Base-by-base conservation (phyloP, 2,329 filamentous ascomycete genomes). In the Ophiobolus disseminans region DNA sequence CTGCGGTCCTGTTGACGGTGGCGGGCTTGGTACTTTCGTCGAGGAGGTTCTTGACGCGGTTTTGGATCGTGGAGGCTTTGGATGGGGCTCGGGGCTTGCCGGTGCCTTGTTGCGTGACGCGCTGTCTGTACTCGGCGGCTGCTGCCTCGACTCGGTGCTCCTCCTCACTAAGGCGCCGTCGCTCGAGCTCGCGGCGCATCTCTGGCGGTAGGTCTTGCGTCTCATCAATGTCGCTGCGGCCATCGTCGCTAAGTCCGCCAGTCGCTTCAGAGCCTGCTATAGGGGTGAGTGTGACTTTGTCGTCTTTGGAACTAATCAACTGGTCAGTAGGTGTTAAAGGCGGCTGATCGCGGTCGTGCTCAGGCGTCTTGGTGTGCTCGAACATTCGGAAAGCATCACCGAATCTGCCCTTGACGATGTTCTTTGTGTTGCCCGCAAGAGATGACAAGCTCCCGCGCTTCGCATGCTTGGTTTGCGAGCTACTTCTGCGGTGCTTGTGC, bases 381-480 rank as follows among this genome's bases (percentile, higher is more conserved):
- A 97, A 97, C 5, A 89, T 84, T 66, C 93, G 91, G 76, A 97
- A 97, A 3, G 93, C 92, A 63, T 97, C 92, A 0, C 92, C 91
- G 70, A 97, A 97, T 60, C 88, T 91, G 19, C 91, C 90, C 4
- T 86, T 87, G n/a, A 97, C 79, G 28, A 96, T 85, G 48, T 85
- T 90, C 73, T 94, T 96, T 20, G 88, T 89, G 30, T 85, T 86
- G 5, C 88, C 85, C 0, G 87, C 86, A 45, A 88, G 81, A 1
- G 81, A 83, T 10, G 83, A 82, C 55, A 96, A 74, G 70, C 90
- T 94, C 1, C 86, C 81, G 9, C 89, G 83, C 70, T 96, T 96
- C 19, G 76, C 72, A 57, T 87, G 83, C 62, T 84, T 87, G 19
- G 78, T 76, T 40, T 80, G 81, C 52, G 83, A 85, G 55, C 73